Evolutionary conservation across 2,329 filamentous ascomycete genomes (phyloP).

Genomic region (Ilyonectria mors-panacis): DNA sequence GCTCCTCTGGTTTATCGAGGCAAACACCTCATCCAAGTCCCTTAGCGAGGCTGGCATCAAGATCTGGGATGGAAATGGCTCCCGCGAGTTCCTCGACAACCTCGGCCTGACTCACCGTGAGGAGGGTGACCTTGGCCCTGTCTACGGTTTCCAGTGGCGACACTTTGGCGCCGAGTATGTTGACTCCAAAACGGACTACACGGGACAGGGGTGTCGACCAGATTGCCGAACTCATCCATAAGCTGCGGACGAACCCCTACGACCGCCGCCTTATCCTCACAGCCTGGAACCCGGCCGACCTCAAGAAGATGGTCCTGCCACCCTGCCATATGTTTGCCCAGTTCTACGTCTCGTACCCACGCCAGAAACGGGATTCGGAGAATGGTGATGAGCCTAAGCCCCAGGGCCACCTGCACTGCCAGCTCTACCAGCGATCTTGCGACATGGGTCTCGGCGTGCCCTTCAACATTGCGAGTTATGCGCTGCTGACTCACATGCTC

Average conservation of each 20-base stretch:
- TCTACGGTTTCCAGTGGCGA: slow-evolving; percentile 99
- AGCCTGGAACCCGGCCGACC: slow-evolving; percentile 93
- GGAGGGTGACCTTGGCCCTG: slow-evolving; percentile 91
- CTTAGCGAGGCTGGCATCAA: slow-evolving; percentile 87
- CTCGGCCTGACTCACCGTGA: slow-evolving; percentile 86
- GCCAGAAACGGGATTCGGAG: slow-evolving; percentile 36
- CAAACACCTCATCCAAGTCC: slow-evolving; percentile 83
- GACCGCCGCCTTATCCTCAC: slow-evolving; percentile 91
- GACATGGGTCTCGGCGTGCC: slow-evolving; percentile 98
- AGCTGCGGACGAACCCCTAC: slow-evolving; percentile 86
- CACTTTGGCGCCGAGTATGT: slow-evolving; percentile 96
- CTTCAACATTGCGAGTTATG: slow-evolving; percentile 98
- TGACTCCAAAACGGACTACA: slow-evolving; percentile 85
- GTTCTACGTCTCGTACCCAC: slow-evolving; percentile 88
- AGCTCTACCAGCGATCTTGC: slow-evolving; percentile 93
- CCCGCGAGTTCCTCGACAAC: slow-evolving; percentile 88
- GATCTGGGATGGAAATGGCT: slow-evolving; percentile 99
- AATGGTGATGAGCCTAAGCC: slow-evolving; percentile 54
- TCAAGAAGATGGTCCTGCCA: slow-evolving; percentile 90
- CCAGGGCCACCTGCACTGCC: slow-evolving; percentile 84
- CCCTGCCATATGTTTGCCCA: slow-evolving; percentile 99
- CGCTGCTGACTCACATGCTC: slow-evolving; percentile 94
- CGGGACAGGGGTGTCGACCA: slow-evolving; percentile 92
- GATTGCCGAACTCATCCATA: slow-evolving; percentile 89
- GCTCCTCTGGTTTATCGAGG: slow-evolving; percentile 95